Base-by-base conservation (phyloP, 345 rosid species). In the Camelina sativa region DNA sequence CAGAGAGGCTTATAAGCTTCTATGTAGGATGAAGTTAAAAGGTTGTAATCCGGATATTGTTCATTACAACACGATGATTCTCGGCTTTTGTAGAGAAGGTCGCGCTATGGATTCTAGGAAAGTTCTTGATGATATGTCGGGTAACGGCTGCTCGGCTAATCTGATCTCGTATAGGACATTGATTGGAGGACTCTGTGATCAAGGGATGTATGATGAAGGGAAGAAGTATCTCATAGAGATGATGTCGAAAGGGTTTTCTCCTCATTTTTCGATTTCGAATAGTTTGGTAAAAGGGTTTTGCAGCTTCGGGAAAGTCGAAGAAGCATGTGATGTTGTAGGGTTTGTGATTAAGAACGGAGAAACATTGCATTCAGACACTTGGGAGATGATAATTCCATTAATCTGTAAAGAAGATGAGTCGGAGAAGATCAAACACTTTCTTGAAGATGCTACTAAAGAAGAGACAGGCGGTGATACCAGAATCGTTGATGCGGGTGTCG, bases 11-110 rank as follows among this genome's bases (percentile, higher is more conserved):
- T 91, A 93, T 34, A 93, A 93, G 85, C 89, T 91, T 81, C 90
- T 94, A 38, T 88, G 97, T 74, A 86, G 91, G 71, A 94, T 94
- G 97, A 91, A 91, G 67, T 88, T 89, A 10, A 89, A 84, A 74
- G 97, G 95, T 34, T 89, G 97, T 63, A 90, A 80, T 77, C 98
- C 98, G 13, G 98, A 94, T 80, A 78, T 89, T 71, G 84, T 89
- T 65, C 96, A 94, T 76, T 91, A 85, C 62, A 94, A 91, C 76
- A 91, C 96, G 1, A 89, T 88, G 1, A 82, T 91, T 63, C 62
- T 82, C 62, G 97, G 97, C 4, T 89, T 88, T 56, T 84, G 90
- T 52, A 83, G 97, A 83, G 86, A 93, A 80, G 89, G 89, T 25
- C 87, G 92, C 22, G 86, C 89, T 0, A 62, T 82, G 80, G 96